phyloP scores from a whole-genome alignment of 768 basidiomycete species.

The Rhodosporidiobolus sp. region DNA sequence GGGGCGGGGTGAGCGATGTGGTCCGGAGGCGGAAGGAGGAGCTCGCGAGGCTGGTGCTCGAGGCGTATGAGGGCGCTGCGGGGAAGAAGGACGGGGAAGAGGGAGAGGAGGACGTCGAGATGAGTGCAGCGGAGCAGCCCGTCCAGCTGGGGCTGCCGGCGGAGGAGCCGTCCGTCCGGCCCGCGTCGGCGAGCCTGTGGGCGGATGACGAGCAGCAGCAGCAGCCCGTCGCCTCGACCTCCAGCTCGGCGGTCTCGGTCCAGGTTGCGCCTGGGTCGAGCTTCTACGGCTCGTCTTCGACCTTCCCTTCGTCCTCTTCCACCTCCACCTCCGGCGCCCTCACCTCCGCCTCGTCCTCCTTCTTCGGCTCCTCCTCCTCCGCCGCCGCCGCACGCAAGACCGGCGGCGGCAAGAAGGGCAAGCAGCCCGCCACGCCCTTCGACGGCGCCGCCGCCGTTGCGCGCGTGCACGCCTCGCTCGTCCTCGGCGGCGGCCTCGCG shows the following conservation, averaged over 20 bases:
- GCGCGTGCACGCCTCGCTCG: conserved; percentile 30
- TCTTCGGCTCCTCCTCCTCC: conserved; percentile 9
- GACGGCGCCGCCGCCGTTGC: conserved; percentile 13
- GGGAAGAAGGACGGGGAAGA: not conserved
- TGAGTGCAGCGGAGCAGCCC: not conserved
- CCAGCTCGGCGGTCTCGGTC: not conserved
- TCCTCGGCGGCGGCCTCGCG: conserved; percentile 34
- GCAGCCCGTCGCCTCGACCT: conserved; percentile 2
- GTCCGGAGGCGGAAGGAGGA: conserved; percentile 33
- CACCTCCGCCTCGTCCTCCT: conserved; percentile 1
- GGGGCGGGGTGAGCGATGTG: conserved; percentile 34
- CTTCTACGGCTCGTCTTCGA: not conserved
- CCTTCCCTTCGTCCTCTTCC: not conserved
- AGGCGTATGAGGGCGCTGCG: conserved; percentile 50
- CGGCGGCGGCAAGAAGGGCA: conserved; percentile 5
- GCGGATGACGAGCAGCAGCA: not conserved
- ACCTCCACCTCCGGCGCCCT: not conserved
- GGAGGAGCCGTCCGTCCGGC: conserved; percentile 26
- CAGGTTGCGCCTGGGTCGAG: not conserved
- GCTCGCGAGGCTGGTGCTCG: conserved; percentile 49
- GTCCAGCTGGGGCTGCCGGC: conserved; percentile 11
- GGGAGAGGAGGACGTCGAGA: not conserved
- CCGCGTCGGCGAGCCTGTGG: conserved; percentile 15
- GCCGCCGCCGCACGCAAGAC: too few species aligned
- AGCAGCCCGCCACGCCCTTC: not conserved